Evolutionary conservation across 2,329 filamentous ascomycete species (phyloP).

Genomic region (Colletotrichum tropicale): DNA sequence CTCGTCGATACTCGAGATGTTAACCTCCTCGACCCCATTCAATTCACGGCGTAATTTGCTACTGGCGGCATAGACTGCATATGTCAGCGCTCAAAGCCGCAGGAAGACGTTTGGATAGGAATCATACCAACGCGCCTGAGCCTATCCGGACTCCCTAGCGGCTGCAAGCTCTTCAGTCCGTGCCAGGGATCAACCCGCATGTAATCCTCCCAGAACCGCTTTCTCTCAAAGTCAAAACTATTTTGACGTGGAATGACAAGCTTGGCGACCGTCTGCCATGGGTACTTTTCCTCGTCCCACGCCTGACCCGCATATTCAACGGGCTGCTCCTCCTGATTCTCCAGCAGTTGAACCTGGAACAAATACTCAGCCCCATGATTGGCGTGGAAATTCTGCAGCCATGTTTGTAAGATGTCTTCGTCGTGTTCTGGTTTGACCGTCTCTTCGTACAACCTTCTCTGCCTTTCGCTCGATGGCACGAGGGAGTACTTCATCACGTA

Average conservation of each 20-base stretch:
- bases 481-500: not conserved
- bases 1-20: not conserved
- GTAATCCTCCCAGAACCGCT: conserved; percentile 47
- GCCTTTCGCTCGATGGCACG: fast-evolving
- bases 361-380: not conserved
- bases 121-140: conserved; percentile 18
- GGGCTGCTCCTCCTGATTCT: not conserved
- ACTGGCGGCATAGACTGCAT: not conserved
- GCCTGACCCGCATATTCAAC: not conserved
- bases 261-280: not conserved
- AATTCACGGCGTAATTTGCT: not conserved
- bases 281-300: not conserved
- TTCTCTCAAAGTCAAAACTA: conserved; percentile 40
- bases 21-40: not conserved
- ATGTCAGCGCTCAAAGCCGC: not conserved
- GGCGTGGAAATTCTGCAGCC: not conserved
- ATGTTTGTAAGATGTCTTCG: not conserved
- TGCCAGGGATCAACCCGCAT: conserved; percentile 46
- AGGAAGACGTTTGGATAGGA: not conserved
- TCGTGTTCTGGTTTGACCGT: not conserved
- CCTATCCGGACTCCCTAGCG: conserved; percentile 36
- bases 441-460: not conserved
- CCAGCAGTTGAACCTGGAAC: not conserved
- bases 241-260: conserved; percentile 23
- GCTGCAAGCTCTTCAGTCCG: conserved; percentile 41